phyloP scores from a whole-genome alignment of 2,329 filamentous ascomycete species.

The Claviceps paspali region DNA sequence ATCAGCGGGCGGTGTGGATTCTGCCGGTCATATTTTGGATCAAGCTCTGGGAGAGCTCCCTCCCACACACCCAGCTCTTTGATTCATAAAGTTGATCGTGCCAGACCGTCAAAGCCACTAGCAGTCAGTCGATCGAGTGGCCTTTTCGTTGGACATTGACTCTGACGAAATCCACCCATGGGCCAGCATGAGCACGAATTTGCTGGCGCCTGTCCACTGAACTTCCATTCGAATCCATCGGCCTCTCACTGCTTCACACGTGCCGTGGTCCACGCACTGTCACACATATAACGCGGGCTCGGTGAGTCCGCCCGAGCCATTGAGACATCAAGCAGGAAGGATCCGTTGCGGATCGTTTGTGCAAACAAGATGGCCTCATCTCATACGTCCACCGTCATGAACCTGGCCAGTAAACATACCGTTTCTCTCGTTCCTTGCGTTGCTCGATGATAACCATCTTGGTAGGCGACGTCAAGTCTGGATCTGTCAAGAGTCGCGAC shows the following conservation, averaged over 20 bases:
- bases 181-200: not conserved
- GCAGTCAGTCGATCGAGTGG: no score
- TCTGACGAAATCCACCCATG: no score
- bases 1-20: conserved; percentile 19
- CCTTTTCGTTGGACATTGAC: no score
- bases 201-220: not conserved
- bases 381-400: conserved; percentile 19
- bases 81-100: no score
- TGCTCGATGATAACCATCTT: conserved; percentile 6
- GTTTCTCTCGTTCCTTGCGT: not conserved
- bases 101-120: no score
- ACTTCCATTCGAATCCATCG: not conserved
- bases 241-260: not conserved
- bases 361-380: conserved; percentile 16
- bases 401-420: conserved; percentile 16
- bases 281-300: not conserved
- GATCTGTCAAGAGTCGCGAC: conserved; percentile 22
- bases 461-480: conserved; percentile 20
- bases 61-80: no score
- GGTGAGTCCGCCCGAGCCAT: not conserved
- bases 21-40: conserved; percentile 14
- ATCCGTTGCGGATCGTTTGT: not conserved
- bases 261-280: not conserved
- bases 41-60: conserved; percentile 3
- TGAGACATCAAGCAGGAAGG: not conserved